A percentile compares a stretch with the other conserved stretches of the same genome.
Conservation (phyloP, 2,329 filamentous ascomycete genomes). For the Westerdykella sp. region DNA sequence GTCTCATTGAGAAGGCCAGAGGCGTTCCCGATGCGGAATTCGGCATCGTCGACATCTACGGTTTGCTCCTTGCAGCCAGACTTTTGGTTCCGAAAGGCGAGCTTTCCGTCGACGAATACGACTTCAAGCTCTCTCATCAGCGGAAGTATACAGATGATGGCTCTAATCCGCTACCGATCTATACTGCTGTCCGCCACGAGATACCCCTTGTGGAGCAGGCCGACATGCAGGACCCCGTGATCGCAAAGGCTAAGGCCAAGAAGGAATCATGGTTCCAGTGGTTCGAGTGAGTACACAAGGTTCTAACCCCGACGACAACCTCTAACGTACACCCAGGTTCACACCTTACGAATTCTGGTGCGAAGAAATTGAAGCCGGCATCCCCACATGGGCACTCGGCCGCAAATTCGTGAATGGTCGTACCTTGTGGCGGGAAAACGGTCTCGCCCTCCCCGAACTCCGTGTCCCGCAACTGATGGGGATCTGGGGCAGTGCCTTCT, state of each 20-base stretch:
- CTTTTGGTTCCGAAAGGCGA: conserved; percentile 83
- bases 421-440: conserved; percentile 57
- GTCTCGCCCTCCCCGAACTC: conserved; percentile 73
- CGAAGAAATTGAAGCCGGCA: conserved; percentile 84
- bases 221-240: conserved; percentile 28
- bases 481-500: conserved; percentile 96
- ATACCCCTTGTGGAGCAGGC: conserved; percentile 62
- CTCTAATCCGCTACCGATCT: conserved; percentile 82
- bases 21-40: conserved; percentile 75
- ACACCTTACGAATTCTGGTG: conserved; percentile 94
- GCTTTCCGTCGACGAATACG: conserved; percentile 64
- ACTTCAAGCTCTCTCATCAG: conserved; percentile 91
- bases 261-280: conserved; percentile 91
- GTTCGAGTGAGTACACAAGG: conserved; percentile 63
- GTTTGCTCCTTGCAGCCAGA: conserved; percentile 74
- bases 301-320: not conserved
- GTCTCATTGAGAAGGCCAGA: conserved; percentile 84
- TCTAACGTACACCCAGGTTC: conserved; percentile 20
- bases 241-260: conserved; percentile 42
- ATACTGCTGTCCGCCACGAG: conserved; percentile 91
- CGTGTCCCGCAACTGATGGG: conserved; percentile 80
- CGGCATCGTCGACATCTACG: conserved; percentile 90
- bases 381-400: conserved; percentile 90
- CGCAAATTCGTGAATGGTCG: conserved; percentile 69
- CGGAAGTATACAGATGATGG: conserved; percentile 68